Percentiles rank a stretch among this genome's conserved stretches.
These are phyloP conservation scores for Domatiomyces globalis DNA, from an alignment of 2,329 filamentous ascomycete species.

Conservation along the genomic window DNA sequence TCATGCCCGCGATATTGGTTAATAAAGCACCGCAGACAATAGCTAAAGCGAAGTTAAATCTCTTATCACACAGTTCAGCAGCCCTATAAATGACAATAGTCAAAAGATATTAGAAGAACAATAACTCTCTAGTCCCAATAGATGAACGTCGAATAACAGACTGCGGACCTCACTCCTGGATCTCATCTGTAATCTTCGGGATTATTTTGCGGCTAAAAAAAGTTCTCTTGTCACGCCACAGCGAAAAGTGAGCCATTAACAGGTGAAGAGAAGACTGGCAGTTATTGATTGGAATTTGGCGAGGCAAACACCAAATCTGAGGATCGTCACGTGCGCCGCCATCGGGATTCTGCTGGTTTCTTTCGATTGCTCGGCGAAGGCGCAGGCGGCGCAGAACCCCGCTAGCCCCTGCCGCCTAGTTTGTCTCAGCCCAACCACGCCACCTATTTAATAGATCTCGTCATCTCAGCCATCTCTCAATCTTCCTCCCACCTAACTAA, in stretches of 20 bases:
- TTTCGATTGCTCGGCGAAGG: neutral
- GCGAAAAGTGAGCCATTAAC: neutral
- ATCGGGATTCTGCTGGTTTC: neutral
- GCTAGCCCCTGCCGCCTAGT: neutral
- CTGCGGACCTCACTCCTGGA: neutral
- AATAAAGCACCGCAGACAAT: no score
- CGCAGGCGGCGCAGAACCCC: neutral
- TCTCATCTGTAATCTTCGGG: neutral
- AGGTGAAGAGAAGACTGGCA: neutral
- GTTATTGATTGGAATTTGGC: neutral
- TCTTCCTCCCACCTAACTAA: conserved; percentile 3
- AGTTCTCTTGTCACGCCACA: neutral
- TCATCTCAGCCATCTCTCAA: conserved; percentile 10
- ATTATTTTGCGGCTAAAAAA: neutral
- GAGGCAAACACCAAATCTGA: neutral
- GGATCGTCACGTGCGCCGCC: neutral
- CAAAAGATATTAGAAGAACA: no score
- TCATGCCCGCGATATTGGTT: no score
- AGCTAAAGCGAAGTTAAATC: no score
- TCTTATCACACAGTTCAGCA: no score
- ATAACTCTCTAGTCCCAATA: no score
- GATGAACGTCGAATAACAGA: no score
- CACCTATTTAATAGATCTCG: conserved; percentile 5
- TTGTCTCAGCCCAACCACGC: neutral
- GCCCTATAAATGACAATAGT: no score